Conservation (phyloP, 371 early-diverging fungal species). For the Smittium mucronatum region DNA sequence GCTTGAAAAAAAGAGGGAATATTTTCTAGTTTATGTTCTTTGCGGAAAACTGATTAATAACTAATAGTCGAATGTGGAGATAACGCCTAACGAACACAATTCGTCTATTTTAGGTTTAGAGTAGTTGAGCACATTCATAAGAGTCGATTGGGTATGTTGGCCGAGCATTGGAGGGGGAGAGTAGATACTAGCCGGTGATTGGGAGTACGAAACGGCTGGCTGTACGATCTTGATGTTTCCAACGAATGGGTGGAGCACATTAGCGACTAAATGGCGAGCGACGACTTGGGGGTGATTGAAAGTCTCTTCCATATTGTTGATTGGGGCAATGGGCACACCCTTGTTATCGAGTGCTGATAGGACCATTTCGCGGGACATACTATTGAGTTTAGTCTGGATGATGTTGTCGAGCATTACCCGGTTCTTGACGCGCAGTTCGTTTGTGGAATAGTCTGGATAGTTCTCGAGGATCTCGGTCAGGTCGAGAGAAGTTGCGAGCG, state of each 20-base stretch:
- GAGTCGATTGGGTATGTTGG: conserved; percentile 67
- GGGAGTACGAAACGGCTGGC: conserved; percentile 67
- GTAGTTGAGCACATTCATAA: conserved; percentile 46
- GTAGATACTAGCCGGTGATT: conserved; percentile 47
- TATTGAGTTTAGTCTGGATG: conserved; percentile 37
- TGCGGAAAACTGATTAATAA: too few species aligned
- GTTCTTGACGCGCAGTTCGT: conserved; percentile 57
- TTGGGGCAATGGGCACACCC: conserved; percentile 73
- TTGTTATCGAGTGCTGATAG: conserved; percentile 44
- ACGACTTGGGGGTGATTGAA: conserved; percentile 77
- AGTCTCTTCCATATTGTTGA: conserved; percentile 70
- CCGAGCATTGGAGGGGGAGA: conserved; percentile 77
- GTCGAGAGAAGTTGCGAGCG: conserved; percentile 41
- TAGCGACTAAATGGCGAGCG: conserved; percentile 60
- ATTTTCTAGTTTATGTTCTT: too few species aligned
- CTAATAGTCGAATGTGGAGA: conserved; percentile 17
- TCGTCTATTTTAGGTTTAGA: conserved; percentile 32
- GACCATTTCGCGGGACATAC: conserved; percentile 46
- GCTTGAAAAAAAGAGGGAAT: too few species aligned
- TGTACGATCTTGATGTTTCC: conserved; percentile 67
- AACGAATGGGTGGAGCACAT: conserved; percentile 65
- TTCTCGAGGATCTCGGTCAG: conserved; percentile 35
- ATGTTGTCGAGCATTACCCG: conserved; percentile 45
- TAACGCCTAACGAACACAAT: conserved; percentile 18
- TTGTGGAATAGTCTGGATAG: conserved; percentile 45